These are phyloP conservation scores for Exophiala calicioides DNA, from an alignment of 2,329 filamentous ascomycete genomes.

Conservation along the genomic window DNA sequence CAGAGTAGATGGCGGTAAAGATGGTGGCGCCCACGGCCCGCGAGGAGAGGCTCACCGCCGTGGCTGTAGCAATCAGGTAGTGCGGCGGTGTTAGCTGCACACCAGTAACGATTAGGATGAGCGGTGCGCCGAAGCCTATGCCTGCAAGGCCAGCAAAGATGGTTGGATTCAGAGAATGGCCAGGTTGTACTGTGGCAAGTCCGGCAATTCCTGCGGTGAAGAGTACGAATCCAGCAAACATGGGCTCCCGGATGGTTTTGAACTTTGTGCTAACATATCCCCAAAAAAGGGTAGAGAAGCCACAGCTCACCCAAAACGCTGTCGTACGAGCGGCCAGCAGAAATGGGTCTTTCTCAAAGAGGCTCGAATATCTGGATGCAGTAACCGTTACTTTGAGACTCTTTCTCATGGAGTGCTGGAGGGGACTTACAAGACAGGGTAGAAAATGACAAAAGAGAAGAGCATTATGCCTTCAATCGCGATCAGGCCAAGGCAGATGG, in stretches of 20 bases:
- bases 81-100: slow-evolving; percentile 27
- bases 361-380: not conserved
- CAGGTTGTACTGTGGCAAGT: slow-evolving; percentile 19
- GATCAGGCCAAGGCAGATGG: slow-evolving; percentile 25
- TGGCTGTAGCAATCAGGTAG: slow-evolving; percentile 26
- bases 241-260: slow-evolving; percentile 24
- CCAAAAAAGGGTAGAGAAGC: slow-evolving; percentile 20
- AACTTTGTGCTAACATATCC: slow-evolving; percentile 20
- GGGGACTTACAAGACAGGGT: slow-evolving; percentile 25
- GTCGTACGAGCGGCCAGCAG: slow-evolving; percentile 15
- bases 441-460: slow-evolving; percentile 28
- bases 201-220: slow-evolving; percentile 26
- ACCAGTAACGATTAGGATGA: slow-evolving; percentile 26
- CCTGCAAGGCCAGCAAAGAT: slow-evolving; percentile 20
- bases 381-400: too few relatives aligned
- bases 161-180: slow-evolving; percentile 7
- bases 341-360: slow-evolving; percentile 24
- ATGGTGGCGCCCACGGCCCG: slow-evolving; percentile 24
- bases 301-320: slow-evolving; percentile 20
- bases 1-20: slow-evolving; percentile 27
- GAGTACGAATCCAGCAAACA: slow-evolving; percentile 24
- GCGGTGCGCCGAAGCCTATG: slow-evolving; percentile 23
- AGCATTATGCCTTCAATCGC: slow-evolving; percentile 27
- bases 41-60: slow-evolving; percentile 24
- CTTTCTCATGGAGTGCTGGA: too few relatives aligned